Evolutionary conservation across 1,284 basidiomycete species (phyloP).

Genomic region (Peniophora sp.): DNA sequence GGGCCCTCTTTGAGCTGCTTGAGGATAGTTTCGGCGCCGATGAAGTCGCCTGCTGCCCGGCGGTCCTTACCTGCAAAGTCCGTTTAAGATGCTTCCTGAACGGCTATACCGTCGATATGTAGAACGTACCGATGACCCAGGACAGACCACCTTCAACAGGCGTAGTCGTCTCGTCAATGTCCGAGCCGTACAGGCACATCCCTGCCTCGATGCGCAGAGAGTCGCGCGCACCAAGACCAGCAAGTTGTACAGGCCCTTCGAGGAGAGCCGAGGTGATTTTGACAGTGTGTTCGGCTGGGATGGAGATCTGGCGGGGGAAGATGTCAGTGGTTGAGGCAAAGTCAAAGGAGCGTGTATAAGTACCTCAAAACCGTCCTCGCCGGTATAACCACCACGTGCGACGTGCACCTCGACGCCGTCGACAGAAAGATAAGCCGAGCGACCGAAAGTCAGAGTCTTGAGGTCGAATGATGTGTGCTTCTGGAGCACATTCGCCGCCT

Average conservation of each 20-base stretch:
- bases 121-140: constrained; percentile 83
- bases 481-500: constrained; percentile 75
- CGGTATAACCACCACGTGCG: constrained; percentile 96
- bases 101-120: constrained; percentile 14
- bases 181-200: constrained; percentile 97
- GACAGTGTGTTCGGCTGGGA: constrained; percentile 73
- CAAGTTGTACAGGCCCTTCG: constrained; percentile 71
- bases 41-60: constrained; percentile 65
- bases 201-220: constrained; percentile 92
- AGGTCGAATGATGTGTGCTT: constrained; percentile 71
- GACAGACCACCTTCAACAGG: constrained; percentile 88
- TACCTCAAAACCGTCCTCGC: constrained; percentile 97
- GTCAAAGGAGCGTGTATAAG: constrained; percentile 10
- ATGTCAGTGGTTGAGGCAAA: background rate
- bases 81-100: background rate
- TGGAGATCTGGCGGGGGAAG: constrained; percentile 62
- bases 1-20: constrained; percentile 80
- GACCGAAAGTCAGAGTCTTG: constrained; percentile 69
- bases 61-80: constrained; percentile 66
- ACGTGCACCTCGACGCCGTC: constrained; percentile 82
- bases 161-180: constrained; percentile 80
- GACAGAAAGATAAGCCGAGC: constrained; percentile 70
- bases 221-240: constrained; percentile 91
- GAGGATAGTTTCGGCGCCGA: constrained; percentile 76
- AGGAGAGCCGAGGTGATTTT: constrained; percentile 70